Percentiles rank a stretch among this genome's conserved stretches.
Conservation (phyloP, 306 rosid genomes). For the Sicyos baderoa region DNA sequence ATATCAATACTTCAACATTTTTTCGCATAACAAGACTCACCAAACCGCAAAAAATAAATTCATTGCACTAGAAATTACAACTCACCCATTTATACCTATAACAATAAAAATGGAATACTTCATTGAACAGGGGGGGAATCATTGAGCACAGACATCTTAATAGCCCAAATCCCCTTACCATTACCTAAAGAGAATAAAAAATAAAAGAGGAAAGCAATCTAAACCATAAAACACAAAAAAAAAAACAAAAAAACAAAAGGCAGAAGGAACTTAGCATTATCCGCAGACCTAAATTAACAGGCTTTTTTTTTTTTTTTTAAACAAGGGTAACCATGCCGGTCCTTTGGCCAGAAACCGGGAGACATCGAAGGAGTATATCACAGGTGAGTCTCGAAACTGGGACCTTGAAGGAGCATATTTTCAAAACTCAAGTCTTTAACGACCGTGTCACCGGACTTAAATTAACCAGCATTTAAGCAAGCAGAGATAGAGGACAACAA, state of each 20-base stretch:
- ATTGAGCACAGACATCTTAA: background rate
- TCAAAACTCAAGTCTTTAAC: no score
- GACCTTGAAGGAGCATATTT: no score
- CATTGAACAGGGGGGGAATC: background rate
- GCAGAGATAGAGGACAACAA: constrained; percentile 3
- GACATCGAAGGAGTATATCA: no score
- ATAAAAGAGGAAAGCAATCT: constrained; percentile 5
- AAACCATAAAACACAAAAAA: background rate
- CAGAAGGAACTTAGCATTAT: background rate
- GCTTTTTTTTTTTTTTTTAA: no score
- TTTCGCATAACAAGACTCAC: background rate
- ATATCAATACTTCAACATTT: background rate
- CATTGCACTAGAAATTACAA: background rate
- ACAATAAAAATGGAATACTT: background rate
- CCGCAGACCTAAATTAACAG: background rate
- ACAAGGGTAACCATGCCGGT: no score
- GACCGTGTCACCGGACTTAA: no score
- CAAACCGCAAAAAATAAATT: background rate
- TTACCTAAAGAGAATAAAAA: background rate
- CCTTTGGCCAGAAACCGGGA: no score
- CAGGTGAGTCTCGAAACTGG: no score
- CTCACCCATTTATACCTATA: background rate
- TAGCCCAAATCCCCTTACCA: background rate
- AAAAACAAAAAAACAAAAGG: background rate
- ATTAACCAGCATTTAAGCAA: background rate